Evolutionary conservation across 2,329 filamentous ascomycete species (phyloP).

Genomic region (Botryotinia calthae): DNA sequence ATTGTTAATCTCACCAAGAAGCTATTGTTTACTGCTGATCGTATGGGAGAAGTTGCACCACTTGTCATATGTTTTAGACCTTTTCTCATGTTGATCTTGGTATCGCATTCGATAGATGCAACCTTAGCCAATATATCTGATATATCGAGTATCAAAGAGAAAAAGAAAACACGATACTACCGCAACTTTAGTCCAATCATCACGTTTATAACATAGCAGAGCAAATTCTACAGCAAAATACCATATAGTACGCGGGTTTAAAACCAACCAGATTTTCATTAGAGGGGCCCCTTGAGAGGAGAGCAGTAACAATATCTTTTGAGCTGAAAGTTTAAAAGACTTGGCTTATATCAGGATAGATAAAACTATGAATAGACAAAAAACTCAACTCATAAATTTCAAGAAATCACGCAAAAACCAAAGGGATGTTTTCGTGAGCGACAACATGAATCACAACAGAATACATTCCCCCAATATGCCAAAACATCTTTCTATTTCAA

Average conservation of each 20-base stretch:
- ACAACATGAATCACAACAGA: neutral
- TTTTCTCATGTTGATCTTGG: accelerated
- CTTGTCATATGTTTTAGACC: no score
- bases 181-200: accelerated
- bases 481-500: neutral
- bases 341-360: neutral
- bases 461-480: neutral
- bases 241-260: accelerated
- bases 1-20: no score
- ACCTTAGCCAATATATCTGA: no score
- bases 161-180: neutral
- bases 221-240: neutral
- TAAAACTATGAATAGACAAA: neutral
- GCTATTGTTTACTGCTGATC: no score
- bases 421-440: accelerated
- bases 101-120: no score
- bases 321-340: neutral
- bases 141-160: neutral
- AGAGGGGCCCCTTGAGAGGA: neutral
- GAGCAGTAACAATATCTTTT: neutral
- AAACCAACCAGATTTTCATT: accelerated
- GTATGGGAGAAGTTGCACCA: no score
- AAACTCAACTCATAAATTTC: neutral
- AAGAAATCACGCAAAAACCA: accelerated
- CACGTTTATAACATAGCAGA: neutral